Evolutionary conservation across 2,329 filamentous ascomycete genomes (phyloP), one percentile per base, ranked within the genome.

Genomic region (Chaetomium sp.): DNA sequence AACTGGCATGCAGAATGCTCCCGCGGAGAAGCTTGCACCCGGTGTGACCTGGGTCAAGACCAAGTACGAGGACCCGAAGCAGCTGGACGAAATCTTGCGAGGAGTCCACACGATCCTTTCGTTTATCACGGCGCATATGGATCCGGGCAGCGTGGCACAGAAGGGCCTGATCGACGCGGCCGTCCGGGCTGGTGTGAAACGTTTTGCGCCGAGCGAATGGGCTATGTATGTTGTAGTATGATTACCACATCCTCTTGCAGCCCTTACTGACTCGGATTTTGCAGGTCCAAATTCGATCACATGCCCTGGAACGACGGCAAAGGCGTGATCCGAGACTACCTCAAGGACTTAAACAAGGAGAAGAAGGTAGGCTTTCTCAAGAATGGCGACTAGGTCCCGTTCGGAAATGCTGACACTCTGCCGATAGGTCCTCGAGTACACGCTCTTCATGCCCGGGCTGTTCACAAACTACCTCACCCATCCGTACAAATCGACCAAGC

Each of bases 401-500:
- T 5, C 4, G 7, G 9, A n/a, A 33, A 16, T 33, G 16, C 42
- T 58, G 56, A 58, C 7, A n/a, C n/a, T 16, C 16, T 5, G 1
- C 9, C 4, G 4, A 3, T 55, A 80, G 78, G 73, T 81, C 19
- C 74, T 83, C 5, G 79, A 84, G 59, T 84, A 83, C 71, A 78
- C 73, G 29, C 74, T 82, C 1, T 84, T 85, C 73, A 81, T 83
- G 61, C 78, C 80, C 1, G 80, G 80, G 4, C 66, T 79, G 21
- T 82, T 83, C 70, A 68, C 80, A 42, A 76, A 84, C 69, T 84
- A 84, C 74, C 75, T 84, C 13, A 79, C 78, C 19, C 74, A 76
- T 60, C 81, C 82, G 0, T 69, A 80, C 62, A 71, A 77, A 16
- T 76, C 78, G 0, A 67, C 75, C 6, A 78, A 77, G 21, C 71